A percentile compares a stretch with the other conserved stretches of the same genome.
These are phyloP conservation scores for Mucor sp. DNA, from an alignment of 371 early-diverging fungal species.

Conservation along the genomic window DNA sequence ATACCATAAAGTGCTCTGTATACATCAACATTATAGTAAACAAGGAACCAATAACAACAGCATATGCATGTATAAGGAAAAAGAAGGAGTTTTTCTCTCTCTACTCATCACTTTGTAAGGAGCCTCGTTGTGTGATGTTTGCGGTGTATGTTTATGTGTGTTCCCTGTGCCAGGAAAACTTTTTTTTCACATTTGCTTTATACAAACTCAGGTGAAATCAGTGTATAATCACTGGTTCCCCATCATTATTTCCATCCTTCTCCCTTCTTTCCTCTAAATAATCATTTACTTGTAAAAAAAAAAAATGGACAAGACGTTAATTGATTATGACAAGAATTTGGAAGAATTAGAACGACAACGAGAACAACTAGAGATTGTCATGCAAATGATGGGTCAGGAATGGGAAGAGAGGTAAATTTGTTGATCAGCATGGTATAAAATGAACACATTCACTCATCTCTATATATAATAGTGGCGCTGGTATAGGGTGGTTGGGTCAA, in stretches of 20 bases:
- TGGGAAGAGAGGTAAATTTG: constrained; percentile 51
- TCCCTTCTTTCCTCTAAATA: constrained; percentile 2
- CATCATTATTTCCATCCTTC: background rate
- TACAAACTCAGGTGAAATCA: constrained; percentile 1
- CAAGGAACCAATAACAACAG: background rate
- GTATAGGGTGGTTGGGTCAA: constrained; percentile 50
- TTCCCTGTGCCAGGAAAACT: background rate
- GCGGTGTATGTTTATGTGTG: background rate
- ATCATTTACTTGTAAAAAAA: background rate
- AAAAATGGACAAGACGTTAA: constrained; percentile 45
- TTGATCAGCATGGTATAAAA: background rate
- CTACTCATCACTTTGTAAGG: background rate
- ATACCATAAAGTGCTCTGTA: background rate
- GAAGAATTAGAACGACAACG: constrained; percentile 46
- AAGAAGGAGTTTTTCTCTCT: constrained; percentile 1
- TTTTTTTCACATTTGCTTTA: background rate
- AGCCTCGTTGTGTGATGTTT: background rate
- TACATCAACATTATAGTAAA: background rate
- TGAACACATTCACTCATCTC: background rate
- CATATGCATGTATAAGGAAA: constrained; percentile 4
- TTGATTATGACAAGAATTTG: constrained; percentile 50
- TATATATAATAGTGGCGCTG: constrained; percentile 41
- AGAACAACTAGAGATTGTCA: constrained; percentile 43
- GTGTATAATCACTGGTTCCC: background rate
- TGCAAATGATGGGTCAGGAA: constrained; percentile 53